A percentile compares a stretch with the other conserved stretches of the same genome.
phyloP scores from a whole-genome alignment of 345 rosid genomes.

The Gossypium turneri region DNA sequence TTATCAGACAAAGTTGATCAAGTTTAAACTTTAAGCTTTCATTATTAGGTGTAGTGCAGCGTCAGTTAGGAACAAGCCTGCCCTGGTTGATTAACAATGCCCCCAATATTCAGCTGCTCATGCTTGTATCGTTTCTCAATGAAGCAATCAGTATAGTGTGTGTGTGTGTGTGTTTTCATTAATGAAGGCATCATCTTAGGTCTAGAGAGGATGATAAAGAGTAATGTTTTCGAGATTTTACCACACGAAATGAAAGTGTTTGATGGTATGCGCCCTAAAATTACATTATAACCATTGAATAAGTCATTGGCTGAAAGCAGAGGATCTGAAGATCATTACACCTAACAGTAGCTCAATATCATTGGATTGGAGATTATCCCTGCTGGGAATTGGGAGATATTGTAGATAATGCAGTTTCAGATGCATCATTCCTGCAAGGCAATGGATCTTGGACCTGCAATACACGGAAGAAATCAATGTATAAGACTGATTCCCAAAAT shows the following conservation, averaged over 20 bases:
- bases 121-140: not conserved
- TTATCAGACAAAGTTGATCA: too few relatives aligned
- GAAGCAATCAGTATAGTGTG: too few relatives aligned
- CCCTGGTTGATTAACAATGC: not conserved
- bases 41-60: not conserved
- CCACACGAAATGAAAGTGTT: not conserved
- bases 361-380: slow-evolving; percentile 12
- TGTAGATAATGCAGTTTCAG: slow-evolving; percentile 9
- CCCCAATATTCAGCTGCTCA: not conserved
- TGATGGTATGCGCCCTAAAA: not conserved
- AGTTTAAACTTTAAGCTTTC: not conserved
- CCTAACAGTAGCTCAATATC: not conserved
- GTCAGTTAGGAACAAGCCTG: not conserved
- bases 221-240: not conserved
- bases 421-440: not conserved
- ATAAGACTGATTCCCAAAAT: not conserved
- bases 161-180: too few relatives aligned
- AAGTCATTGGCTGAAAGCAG: not conserved
- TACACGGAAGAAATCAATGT: not conserved
- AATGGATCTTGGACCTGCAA: slow-evolving; percentile 24
- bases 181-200: not conserved
- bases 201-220: not conserved
- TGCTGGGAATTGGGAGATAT: slow-evolving; percentile 18
- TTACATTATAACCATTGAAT: not conserved
- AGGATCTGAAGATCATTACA: not conserved